Evolutionary conservation across 495 filamentous ascomycete species (phyloP), one percentile per base, ranked within the genome.

Genomic region (Neurospora sp.): DNA sequence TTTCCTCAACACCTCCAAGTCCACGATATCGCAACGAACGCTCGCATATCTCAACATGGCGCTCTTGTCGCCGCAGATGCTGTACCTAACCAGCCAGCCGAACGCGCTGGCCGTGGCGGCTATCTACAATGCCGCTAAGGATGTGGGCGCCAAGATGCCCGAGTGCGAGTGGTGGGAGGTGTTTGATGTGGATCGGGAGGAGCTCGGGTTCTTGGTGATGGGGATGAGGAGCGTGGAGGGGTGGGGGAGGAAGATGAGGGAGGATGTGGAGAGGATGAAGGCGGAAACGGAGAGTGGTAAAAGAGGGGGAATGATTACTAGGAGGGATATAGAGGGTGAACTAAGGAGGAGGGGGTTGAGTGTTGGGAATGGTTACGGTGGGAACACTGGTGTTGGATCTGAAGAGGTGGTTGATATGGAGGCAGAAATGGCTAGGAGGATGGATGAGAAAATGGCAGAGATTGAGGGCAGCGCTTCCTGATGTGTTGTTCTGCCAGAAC

Each of bases 121-220:
- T 4, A 90, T 97, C 20, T 99, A 98, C 79, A 87, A 94, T 20
- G 92, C 94, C 9, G 90, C 93, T n/a, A 87, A 92, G 35, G 94
- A 98, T 72, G 79, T 89, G 3, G 90, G 86, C 0, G 87, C 91
- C 39, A 93, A 92, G 79, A 85, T 98, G 81, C 92, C 95, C 3
- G 90, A 90, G 69, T 85, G 83, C 35, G 91, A 93, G 69, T 99
- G 96, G 96, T 99, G 96, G 96, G 94, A 96, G 82, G 92, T 98
- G 1, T 98, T 99, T 81, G 96, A 99, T 83, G 92, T 94, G n/a
- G 95, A 98, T 69, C 86, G 96, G 27, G 96, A 99, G 85, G 94
- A 97, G 79, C 84, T 98, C 68, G 96, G 96, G 4, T 98, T 98
- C 76, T 77, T 99, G 75, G 95, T 97, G 14, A 93, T 97, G 37